These are phyloP conservation scores for Pseudocohnilembus persalinus DNA, from an alignment of 169 alveolate genomes.

Conservation along the genomic window DNA sequence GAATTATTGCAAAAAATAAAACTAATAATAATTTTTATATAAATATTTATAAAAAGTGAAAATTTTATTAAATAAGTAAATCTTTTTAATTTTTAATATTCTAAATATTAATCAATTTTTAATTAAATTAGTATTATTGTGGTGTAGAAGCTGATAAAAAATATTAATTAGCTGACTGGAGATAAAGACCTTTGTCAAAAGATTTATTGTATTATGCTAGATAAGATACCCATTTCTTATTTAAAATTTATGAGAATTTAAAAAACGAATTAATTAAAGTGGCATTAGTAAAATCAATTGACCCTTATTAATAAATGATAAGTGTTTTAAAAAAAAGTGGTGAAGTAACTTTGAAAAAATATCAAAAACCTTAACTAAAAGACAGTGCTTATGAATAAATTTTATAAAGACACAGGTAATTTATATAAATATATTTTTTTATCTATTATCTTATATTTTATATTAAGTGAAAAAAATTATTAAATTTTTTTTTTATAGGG, in stretches of 20 bases:
- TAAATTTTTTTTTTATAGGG: not conserved
- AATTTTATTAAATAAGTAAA: too few species aligned
- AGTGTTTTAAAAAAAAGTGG: conserved; percentile 42
- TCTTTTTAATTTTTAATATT: too few species aligned
- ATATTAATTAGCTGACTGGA: conserved; percentile 94
- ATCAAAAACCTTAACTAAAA: conserved; percentile 59
- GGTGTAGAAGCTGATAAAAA: conserved; percentile 85
- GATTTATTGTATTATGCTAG: conserved; percentile 91
- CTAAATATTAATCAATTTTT: too few species aligned
- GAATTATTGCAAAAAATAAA: too few species aligned
- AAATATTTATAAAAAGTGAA: too few species aligned
- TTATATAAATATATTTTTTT: conserved; percentile 4
- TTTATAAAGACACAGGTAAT: conserved; percentile 36
- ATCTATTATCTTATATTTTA: not conserved
- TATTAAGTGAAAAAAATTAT: too few species aligned
- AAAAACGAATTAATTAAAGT: conserved; percentile 59
- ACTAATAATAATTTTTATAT: too few species aligned
- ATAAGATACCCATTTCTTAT: conserved; percentile 92
- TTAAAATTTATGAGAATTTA: conserved; percentile 86
- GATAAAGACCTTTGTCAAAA: conserved; percentile 88
- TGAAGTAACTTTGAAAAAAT: conserved; percentile 46
- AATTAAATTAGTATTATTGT: not conserved
- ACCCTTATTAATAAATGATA: conserved; percentile 29
- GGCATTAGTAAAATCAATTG: conserved; percentile 7
- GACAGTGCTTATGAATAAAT: conserved; percentile 45